Conservation (phyloP, 192 early-diverging fungal genomes). For the Ambispora gerdemannii region DNA sequence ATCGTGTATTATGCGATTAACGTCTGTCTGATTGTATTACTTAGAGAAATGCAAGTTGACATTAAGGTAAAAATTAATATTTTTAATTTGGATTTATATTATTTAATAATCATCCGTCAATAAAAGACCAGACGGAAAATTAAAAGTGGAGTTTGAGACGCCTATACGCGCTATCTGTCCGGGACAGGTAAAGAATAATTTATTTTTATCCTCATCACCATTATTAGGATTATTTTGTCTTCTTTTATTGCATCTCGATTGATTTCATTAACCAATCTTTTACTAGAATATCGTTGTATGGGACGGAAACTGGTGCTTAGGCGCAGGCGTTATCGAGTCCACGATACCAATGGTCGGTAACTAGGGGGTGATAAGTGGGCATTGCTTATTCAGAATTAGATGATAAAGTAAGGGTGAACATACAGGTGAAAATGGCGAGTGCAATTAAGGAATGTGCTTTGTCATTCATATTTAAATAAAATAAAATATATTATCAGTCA, state of each 20-base stretch:
- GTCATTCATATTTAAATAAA: too few species aligned
- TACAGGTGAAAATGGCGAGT: too few species aligned
- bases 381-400: too few species aligned
- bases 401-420: too few species aligned
- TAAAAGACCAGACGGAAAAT: conserved; percentile 20
- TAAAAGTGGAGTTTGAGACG: conserved; percentile 33
- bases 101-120: neutral
- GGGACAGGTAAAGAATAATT: conserved; percentile 33
- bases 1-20: too few species aligned
- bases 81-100: neutral
- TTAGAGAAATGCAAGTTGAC: conserved; percentile 9
- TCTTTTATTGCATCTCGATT: neutral
- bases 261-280: neutral
- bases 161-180: conserved; percentile 42
- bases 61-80: neutral
- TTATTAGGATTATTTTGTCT: neutral
- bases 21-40: neutral
- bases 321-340: conserved; percentile 46
- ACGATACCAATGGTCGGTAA: too few species aligned
- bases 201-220: neutral
- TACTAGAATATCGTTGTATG: conserved; percentile 41
- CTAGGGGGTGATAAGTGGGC: too few species aligned
- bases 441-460: too few species aligned
- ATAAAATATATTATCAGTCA: too few species aligned
- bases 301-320: conserved; percentile 46